A percentile compares a stretch with the other conserved stretches of the same genome.
These are phyloP conservation scores for Termitomyces sp. DNA, from an alignment of 768 basidiomycete genomes.

Conservation along the genomic window DNA sequence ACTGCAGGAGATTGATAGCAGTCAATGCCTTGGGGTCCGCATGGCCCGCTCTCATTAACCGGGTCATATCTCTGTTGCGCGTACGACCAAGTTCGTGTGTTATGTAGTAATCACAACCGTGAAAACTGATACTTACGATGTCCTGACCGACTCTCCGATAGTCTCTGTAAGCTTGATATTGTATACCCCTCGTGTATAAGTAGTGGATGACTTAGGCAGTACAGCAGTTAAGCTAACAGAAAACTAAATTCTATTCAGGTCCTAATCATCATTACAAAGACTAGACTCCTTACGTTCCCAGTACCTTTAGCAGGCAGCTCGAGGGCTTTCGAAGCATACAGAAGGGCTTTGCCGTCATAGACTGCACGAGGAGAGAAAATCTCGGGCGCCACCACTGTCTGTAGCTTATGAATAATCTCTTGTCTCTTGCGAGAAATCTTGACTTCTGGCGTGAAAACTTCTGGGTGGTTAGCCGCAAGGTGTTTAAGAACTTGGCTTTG, in stretches of 20 bases:
- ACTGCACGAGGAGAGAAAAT: constrained; percentile 38
- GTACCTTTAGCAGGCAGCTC: constrained; percentile 23
- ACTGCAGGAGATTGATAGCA: constrained; percentile 42
- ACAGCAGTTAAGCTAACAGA: constrained; percentile 23
- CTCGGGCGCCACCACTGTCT: constrained; percentile 26
- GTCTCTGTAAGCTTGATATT: constrained; percentile 32
- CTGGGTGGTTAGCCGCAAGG: not conserved
- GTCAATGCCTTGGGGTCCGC: constrained; percentile 22
- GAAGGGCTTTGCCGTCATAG: constrained; percentile 40
- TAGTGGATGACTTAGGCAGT: constrained; percentile 1
- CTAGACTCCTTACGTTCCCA: constrained; percentile 19
- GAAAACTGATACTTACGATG: constrained; percentile 22
- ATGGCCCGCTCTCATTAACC: constrained; percentile 14
- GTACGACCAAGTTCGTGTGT: not conserved
- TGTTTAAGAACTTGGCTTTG: not conserved
- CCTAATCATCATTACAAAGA: not conserved
- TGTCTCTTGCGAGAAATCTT: constrained; percentile 19
- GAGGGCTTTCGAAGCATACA: constrained; percentile 31
- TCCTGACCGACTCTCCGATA: constrained; percentile 28
- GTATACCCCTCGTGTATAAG: constrained; percentile 21
- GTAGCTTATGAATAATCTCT: constrained; percentile 33
- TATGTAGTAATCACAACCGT: not conserved
- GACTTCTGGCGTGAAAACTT: constrained; percentile 21
- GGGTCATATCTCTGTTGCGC: constrained; percentile 21
- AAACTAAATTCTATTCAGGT: constrained; percentile 21